Evolutionary conservation across 2,329 filamentous ascomycete species (phyloP).

Genomic region (Microdochium trichocladiopsis): DNA sequence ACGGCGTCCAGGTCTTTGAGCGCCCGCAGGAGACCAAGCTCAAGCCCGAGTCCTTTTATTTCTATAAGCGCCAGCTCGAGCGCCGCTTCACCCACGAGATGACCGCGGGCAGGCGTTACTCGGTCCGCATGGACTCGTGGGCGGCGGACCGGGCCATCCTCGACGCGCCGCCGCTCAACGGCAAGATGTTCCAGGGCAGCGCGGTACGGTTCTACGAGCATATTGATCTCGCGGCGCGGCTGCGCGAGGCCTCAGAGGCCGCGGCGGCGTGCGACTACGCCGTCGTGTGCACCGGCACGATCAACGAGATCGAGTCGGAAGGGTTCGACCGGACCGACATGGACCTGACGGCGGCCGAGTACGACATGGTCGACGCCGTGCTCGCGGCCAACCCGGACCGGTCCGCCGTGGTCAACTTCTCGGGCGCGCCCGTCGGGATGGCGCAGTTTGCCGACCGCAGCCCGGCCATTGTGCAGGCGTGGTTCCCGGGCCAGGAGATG

Average conservation of each 20-base stretch:
- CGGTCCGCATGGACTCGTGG: background rate
- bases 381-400: slow-evolving; percentile 57
- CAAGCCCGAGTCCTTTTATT: slow-evolving; percentile 61
- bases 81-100: background rate
- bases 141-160: slow-evolving; percentile 17
- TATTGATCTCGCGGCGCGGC: slow-evolving; percentile 43
- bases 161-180: slow-evolving; percentile 57
- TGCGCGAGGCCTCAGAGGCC: slow-evolving; percentile 48
- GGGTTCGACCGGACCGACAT: slow-evolving; percentile 60
- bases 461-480: no score
- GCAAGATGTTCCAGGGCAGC: slow-evolving; percentile 65
- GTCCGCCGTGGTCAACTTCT: slow-evolving; percentile 59
- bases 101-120: background rate
- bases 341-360: slow-evolving; percentile 54
- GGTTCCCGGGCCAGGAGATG: slow-evolving; percentile 63
- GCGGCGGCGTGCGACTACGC: slow-evolving; percentile 60
- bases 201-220: slow-evolving; percentile 53
- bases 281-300: slow-evolving; percentile 61
- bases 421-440: slow-evolving; percentile 61
- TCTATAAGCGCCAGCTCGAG: slow-evolving; percentile 49
- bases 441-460: slow-evolving; percentile 58
- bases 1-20: slow-evolving; percentile 57
- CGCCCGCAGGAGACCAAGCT: slow-evolving; percentile 64
- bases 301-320: slow-evolving; percentile 71
- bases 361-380: slow-evolving; percentile 57